Evolutionary conservation across 2,329 filamentous ascomycete genomes (phyloP).

Genomic region (Chaetomium strumarium): DNA sequence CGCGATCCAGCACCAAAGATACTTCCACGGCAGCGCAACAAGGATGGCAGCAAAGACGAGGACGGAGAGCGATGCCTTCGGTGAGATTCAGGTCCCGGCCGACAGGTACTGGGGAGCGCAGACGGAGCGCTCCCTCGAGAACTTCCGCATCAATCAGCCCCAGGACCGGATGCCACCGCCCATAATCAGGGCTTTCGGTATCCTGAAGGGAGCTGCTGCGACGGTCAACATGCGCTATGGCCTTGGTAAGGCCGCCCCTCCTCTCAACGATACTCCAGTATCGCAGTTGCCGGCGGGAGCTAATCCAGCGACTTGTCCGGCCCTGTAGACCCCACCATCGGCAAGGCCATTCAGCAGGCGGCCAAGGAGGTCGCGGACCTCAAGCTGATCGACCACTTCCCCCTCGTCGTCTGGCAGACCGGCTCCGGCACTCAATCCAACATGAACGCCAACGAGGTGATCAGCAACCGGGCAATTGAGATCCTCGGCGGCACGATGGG

Average conservation of each 20-base stretch:
- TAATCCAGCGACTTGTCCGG: conserved; percentile 17
- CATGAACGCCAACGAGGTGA: conserved; percentile 99
- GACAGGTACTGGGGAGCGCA: conserved; percentile 99
- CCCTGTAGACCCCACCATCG: conserved; percentile 72
- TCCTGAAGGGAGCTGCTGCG: conserved; percentile 93
- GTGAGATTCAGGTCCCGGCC: conserved; percentile 82
- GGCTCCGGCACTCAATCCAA: conserved; percentile 98
- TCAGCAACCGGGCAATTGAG: conserved; percentile 98
- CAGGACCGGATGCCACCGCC: conserved; percentile 97
- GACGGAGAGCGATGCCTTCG: conserved; percentile 95
- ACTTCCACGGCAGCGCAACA: conserved; percentile 40
- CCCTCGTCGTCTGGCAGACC: conserved; percentile 98
- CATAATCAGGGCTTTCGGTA: conserved; percentile 88
- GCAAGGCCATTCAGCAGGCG: conserved; percentile 89
- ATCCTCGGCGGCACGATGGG: conserved; percentile 92
- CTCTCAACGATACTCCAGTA: background rate
- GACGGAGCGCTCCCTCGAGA: conserved; percentile 90
- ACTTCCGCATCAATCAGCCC: conserved; percentile 99
- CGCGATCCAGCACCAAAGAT: conserved; percentile 25
- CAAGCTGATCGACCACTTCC: conserved; percentile 95
- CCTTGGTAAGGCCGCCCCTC: conserved; percentile 56
- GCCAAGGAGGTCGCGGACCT: conserved; percentile 87
- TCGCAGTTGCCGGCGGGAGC: conserved; percentile 2
- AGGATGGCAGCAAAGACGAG: conserved; percentile 56
- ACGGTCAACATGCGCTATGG: conserved; percentile 94